phyloP scores from a whole-genome alignment of 352 stramenopile genomes.

The Discostella stelligera region DNA sequence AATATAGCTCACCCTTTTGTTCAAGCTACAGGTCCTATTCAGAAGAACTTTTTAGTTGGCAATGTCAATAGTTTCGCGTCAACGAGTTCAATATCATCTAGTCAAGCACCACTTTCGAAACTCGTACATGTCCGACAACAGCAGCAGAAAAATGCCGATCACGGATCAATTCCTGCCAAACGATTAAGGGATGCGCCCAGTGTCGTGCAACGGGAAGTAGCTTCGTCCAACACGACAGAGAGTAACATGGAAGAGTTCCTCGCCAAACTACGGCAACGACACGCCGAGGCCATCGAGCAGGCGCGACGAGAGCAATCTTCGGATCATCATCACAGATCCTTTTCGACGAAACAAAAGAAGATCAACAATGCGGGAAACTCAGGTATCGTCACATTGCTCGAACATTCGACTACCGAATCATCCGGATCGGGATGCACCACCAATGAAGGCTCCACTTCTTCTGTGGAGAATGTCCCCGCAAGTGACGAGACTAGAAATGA shows the following conservation, averaged over 20 bases:
- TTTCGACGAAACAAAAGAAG: conserved; percentile 18
- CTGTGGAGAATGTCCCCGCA: conserved; percentile 2
- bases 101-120: neutral
- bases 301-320: conserved; percentile 13
- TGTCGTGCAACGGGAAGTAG: neutral
- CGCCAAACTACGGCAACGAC: conserved; percentile 8
- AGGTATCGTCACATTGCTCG: conserved; percentile 7
- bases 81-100: neutral
- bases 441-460: conserved; percentile 10
- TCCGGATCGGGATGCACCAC: conserved; percentile 22
- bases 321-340: neutral
- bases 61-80: neutral
- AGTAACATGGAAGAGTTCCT: conserved; percentile 12
- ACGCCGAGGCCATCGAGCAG: conserved; percentile 14
- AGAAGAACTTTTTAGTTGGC: neutral
- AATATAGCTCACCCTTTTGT: neutral
- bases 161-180: neutral
- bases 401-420: conserved; percentile 16
- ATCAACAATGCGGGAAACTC: neutral
- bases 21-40: neutral
- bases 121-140: neutral
- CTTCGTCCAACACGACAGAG: neutral
- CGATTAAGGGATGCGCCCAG: neutral
- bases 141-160: neutral
- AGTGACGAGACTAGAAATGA: conserved; percentile 13